phyloP scores from a whole-genome alignment of 345 rosid species.

The Physaria fendleri region DNA sequence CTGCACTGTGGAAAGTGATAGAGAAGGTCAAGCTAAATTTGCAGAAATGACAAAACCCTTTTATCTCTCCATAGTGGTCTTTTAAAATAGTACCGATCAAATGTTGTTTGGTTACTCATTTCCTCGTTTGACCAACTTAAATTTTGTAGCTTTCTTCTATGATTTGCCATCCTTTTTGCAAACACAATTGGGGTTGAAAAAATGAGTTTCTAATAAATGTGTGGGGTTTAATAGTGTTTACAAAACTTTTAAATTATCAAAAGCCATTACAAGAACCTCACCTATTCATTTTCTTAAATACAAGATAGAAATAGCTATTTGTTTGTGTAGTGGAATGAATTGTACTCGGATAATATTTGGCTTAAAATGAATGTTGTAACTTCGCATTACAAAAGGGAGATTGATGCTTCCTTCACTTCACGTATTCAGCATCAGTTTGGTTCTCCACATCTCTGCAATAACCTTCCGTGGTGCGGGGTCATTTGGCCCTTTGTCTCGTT shows the following conservation, averaged over 20 bases:
- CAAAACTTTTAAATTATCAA: not conserved
- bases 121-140: slow-evolving; percentile 1
- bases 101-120: slow-evolving; percentile 1
- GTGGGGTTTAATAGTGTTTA: not conserved
- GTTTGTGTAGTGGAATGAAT: slow-evolving; percentile 10
- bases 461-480: slow-evolving; percentile 88
- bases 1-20: slow-evolving; percentile 68
- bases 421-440: slow-evolving; percentile 54
- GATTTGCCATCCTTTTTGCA: not conserved
- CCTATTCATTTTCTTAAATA: not conserved
- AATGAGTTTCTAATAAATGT: slow-evolving; percentile 2
- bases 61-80: not conserved
- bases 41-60: not conserved
- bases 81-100: not conserved
- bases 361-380: not conserved
- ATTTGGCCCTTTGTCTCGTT: slow-evolving; percentile 81
- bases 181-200: not conserved
- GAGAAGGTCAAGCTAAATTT: slow-evolving; percentile 44
- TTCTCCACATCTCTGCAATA: slow-evolving; percentile 84
- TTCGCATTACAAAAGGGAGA: slow-evolving; percentile 12
- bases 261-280: not conserved
- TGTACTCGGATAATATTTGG: not conserved
- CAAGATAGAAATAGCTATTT: not conserved
- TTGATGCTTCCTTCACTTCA: slow-evolving; percentile 22
- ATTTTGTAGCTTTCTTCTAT: slow-evolving; percentile 11